Evolutionary conservation across 2,329 filamentous ascomycete species (phyloP), one percentile per base, ranked within the genome.

Genomic region (Diaporthe sp.): DNA sequence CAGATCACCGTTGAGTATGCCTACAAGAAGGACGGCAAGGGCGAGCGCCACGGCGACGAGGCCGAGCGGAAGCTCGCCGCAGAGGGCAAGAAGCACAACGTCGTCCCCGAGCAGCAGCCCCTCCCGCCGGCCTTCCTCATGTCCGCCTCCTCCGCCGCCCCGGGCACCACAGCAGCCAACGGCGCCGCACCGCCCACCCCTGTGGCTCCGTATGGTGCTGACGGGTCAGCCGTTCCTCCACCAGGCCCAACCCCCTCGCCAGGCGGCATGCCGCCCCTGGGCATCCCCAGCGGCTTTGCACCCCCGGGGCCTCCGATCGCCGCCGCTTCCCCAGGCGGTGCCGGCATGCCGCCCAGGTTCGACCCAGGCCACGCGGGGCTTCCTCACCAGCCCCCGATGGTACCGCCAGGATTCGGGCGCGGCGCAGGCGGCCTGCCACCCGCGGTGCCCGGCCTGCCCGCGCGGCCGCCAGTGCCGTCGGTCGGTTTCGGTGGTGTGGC

Each of bases 11-110:
- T 99, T 58, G 96, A 98, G 84, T 99, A 98, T 84, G 97, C 97
- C 52, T 98, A 98, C 90, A 99, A 99, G 89, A 98, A 98, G 85
- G 97, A 99, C 81, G 97, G 97, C 78, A 98, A 98, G 86, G 96
- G 96, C 79, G 96, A 98, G 86, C 89, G 97, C 74, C 97, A 99
- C 82, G 97, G 97, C 80, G 97, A 99, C 82, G 91, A 95, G 79
- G 97, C 97, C 40, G 97, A 99, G 85, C 90, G 97, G 81, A 94
- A 95, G 87, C 90, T 99, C 61, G 97, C 97, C 40, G 92, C 94
- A 38, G 94, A 98, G 85, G 97, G 96, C 74, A 96, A 96, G 85
- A 96, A 96, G 82, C 95, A 98, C 83, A 98, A 98, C 80, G 94
- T 99, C 76, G 91, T 95, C 70, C 94, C 95, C 47, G 93, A 95